These are phyloP conservation scores for Rhododendron simsii DNA, from an alignment of 148 eudicot genomes.

Conservation along the genomic window DNA sequence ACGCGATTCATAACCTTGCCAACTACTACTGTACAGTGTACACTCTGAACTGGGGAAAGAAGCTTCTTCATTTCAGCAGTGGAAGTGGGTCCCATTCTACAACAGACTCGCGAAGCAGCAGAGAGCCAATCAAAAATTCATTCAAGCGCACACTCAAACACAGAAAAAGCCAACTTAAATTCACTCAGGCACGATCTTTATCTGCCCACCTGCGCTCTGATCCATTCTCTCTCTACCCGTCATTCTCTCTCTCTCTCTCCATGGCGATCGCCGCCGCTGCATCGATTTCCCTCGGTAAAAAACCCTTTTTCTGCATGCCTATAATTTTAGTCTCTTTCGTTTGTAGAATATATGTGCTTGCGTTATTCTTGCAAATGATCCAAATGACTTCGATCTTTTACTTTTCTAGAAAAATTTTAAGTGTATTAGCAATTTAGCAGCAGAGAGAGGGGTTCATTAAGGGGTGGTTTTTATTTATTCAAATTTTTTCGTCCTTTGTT, in stretches of 20 bases:
- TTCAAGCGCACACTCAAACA: not conserved
- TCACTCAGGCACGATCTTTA: not conserved
- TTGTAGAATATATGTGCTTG: not conserved
- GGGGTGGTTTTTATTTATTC: not conserved
- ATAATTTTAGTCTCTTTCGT: not conserved
- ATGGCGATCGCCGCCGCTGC: conserved; percentile 1
- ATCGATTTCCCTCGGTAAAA: not conserved
- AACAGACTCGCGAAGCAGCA: not conserved
- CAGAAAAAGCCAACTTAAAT: not conserved
- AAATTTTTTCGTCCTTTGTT: too few species aligned
- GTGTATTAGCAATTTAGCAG: not conserved
- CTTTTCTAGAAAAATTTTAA: not conserved
- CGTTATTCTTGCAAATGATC: not conserved
- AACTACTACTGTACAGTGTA: too few species aligned
- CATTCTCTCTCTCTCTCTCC: not conserved
- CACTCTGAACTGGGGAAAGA: too few species aligned
- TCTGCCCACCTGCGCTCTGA: not conserved
- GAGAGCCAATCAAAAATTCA: not conserved
- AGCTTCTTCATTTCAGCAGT: not conserved
- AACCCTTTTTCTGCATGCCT: not conserved
- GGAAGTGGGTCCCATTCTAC: not conserved
- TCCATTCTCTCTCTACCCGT: not conserved
- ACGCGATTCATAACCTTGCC: too few species aligned
- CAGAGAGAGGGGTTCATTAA: not conserved
- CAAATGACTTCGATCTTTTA: not conserved